Percentiles rank a stretch among this genome's conserved stretches.
Evolutionary conservation across 192 early-diverging fungal genomes (phyloP).

Genomic region (Entophlyctis luteolus): DNA sequence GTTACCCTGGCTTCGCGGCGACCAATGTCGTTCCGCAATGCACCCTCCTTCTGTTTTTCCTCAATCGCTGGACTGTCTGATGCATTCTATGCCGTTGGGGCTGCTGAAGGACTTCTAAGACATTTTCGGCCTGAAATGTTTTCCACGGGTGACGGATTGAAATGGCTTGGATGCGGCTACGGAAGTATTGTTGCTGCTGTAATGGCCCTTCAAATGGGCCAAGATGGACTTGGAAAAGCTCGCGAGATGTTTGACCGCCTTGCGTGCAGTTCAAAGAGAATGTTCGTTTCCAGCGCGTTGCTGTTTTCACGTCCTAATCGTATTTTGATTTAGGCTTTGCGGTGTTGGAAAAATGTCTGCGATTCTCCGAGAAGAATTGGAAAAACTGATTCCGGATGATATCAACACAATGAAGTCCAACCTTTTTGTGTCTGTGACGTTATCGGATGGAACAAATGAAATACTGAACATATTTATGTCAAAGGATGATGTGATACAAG

Average conservation of each 20-base stretch:
- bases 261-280: background rate
- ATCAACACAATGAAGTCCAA: background rate
- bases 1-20: no score
- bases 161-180: conserved; percentile 24
- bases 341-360: conserved; percentile 12
- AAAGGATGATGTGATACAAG: conserved; percentile 5
- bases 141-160: background rate
- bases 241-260: background rate
- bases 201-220: conserved; percentile 15
- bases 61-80: conserved; percentile 17
- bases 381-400: conserved; percentile 8
- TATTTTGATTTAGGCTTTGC: no score
- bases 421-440: conserved; percentile 20
- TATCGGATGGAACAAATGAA: conserved; percentile 3
- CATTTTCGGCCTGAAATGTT: conserved; percentile 16
- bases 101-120: conserved; percentile 6
- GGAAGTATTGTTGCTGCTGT: conserved; percentile 28
- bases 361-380: background rate
- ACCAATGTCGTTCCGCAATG: background rate
- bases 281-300: no score
- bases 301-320: no score
- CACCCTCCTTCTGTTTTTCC: conserved; percentile 11
- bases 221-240: background rate
- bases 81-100: conserved; percentile 22
- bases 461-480: background rate